Conservation (phyloP, 495 filamentous ascomycete species). For the Daldinia bambusicola region DNA sequence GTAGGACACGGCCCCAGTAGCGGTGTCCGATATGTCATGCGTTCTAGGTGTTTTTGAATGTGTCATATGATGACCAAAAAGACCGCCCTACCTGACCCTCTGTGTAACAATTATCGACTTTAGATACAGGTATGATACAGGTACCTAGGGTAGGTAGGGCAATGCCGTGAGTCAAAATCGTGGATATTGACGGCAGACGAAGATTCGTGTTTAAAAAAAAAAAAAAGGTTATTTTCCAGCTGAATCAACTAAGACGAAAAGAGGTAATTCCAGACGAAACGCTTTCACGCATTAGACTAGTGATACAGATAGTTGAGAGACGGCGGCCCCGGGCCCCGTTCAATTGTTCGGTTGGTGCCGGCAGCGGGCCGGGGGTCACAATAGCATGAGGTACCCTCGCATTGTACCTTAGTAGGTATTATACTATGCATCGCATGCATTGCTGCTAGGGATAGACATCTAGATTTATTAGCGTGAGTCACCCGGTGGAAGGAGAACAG, state of each 20-base stretch:
- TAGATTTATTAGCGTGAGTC: constrained; percentile 22
- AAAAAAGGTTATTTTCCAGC: background rate
- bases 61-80: background rate
- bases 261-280: constrained; percentile 22
- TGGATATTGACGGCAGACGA: background rate
- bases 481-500: constrained; percentile 22
- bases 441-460: too few relatives aligned
- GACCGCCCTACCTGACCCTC: background rate
- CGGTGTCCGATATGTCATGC: background rate
- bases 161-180: background rate
- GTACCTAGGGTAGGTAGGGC: too few relatives aligned
- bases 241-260: constrained; percentile 15
- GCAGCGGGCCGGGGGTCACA: constrained; percentile 9
- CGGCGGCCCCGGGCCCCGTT: constrained; percentile 4
- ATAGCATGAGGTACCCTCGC: background rate
- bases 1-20: too few relatives aligned
- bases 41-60: background rate
- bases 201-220: background rate
- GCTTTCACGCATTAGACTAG: constrained; percentile 20
- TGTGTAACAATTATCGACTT: background rate
- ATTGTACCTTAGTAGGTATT: too few relatives aligned
- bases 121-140: too few relatives aligned
- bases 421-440: too few relatives aligned
- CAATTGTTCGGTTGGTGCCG: constrained; percentile 27
- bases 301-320: constrained; percentile 2